Conservation (phyloP, 1,139 yeast species). For the Saccharomyces hybrid region DNA sequence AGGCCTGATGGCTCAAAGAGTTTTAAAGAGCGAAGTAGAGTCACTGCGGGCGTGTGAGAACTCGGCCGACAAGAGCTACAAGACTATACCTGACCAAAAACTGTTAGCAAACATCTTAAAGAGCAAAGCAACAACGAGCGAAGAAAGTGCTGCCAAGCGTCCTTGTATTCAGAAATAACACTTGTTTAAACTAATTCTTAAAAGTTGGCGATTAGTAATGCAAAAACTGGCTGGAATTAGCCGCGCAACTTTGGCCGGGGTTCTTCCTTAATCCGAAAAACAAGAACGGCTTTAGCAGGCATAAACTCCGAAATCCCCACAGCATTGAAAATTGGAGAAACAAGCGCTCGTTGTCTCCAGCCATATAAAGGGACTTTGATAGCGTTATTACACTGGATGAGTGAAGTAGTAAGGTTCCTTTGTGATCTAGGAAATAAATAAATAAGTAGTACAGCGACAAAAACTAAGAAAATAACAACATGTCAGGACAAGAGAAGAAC, state of each 20-base stretch:
- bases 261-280: not conserved
- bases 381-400: not conserved
- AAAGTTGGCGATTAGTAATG: not conserved
- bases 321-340: not conserved
- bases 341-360: not conserved
- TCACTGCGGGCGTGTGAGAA: slow-evolving; percentile 41
- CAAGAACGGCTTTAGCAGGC: not conserved
- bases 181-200: not conserved
- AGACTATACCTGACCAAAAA: slow-evolving; percentile 49
- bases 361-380: not conserved
- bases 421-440: too few species aligned
- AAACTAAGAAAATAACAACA: too few species aligned
- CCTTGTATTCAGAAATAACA: not conserved
- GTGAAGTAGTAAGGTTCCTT: too few species aligned
- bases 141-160: not conserved
- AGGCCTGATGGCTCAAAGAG: slow-evolving; percentile 44
- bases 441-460: too few species aligned
- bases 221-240: not conserved
- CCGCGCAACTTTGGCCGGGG: not conserved
- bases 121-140: slow-evolving; percentile 31
- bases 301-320: not conserved
- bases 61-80: slow-evolving; percentile 32
- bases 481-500: slow-evolving; percentile 4
- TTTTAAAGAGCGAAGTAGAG: slow-evolving; percentile 45
- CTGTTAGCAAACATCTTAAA: slow-evolving; percentile 49